These are phyloP conservation scores for Verticillium zaregamsianum DNA, from an alignment of 2,329 filamentous ascomycete species.

Conservation along the genomic window DNA sequence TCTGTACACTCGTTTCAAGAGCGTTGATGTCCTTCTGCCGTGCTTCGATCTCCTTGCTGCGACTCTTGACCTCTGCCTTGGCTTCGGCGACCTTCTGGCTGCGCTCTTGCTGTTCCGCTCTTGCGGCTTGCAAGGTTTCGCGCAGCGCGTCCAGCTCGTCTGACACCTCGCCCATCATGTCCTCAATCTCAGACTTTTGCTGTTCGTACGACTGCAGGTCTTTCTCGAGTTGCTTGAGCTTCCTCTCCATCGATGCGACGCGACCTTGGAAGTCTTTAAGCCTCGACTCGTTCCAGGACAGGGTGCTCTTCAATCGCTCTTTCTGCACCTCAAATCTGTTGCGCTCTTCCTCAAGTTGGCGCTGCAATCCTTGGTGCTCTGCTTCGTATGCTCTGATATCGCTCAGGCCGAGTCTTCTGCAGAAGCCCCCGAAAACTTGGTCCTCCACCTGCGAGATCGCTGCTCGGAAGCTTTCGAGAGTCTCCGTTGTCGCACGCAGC, in stretches of 20 bases:
- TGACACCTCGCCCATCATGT: slow-evolving; percentile 65
- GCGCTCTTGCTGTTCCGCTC: slow-evolving; percentile 63
- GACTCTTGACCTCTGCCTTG: slow-evolving; percentile 75
- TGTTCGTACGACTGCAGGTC: slow-evolving; percentile 67
- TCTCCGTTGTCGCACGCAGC: slow-evolving; percentile 53
- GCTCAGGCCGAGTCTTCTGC: slow-evolving; percentile 77
- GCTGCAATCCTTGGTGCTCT: slow-evolving; percentile 87
- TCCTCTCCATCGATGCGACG: slow-evolving; percentile 63
- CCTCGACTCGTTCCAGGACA: slow-evolving; percentile 53
- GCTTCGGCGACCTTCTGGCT: slow-evolving; percentile 74
- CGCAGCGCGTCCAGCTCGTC: slow-evolving; percentile 74
- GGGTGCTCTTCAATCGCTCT: slow-evolving; percentile 62
- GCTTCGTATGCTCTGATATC: slow-evolving; percentile 92
- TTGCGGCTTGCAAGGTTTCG: slow-evolving; percentile 66
- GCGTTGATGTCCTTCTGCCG: slow-evolving; percentile 68
- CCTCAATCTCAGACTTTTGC: slow-evolving; percentile 71
- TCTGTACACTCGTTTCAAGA: slow-evolving; percentile 82
- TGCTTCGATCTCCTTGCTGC: slow-evolving; percentile 76
- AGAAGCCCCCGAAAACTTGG: slow-evolving; percentile 81
- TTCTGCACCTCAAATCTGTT: slow-evolving; percentile 83
- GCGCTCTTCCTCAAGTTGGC: slow-evolving; percentile 83
- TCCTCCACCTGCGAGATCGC: slow-evolving; percentile 82
- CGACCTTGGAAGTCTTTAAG: slow-evolving; percentile 60
- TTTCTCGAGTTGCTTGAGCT: slow-evolving; percentile 60
- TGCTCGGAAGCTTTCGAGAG: slow-evolving; percentile 48